Conservation (phyloP, 2,329 filamentous ascomycete species). For the Botrytis galanthina region DNA sequence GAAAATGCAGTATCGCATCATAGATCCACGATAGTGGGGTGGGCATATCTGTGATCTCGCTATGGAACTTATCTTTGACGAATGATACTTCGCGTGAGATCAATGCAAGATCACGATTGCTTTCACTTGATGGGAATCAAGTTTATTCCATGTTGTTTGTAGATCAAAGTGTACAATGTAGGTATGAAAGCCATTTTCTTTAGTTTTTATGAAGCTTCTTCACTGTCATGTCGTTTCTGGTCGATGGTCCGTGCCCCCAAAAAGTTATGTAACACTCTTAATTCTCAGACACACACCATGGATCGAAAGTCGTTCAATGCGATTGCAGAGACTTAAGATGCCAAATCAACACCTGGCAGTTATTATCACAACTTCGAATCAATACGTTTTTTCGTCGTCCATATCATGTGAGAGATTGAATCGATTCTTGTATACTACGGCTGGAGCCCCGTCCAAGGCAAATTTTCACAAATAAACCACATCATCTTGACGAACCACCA, state of each 20-base stretch:
- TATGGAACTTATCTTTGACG: neutral
- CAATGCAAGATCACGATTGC: neutral
- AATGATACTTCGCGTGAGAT: neutral
- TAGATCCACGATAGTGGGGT: neutral
- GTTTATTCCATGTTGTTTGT: neutral
- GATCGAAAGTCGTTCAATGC: neutral
- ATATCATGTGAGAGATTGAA: neutral
- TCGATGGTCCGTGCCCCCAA: neutral
- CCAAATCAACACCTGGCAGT: neutral
- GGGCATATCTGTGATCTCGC: neutral
- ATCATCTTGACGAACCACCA: neutral
- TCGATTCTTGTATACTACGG: neutral
- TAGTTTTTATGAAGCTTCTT: neutral
- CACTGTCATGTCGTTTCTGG: neutral
- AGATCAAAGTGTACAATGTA: neutral
- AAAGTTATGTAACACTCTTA: neutral
- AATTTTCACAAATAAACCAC: neutral
- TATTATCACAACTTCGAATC: neutral
- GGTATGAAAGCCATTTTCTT: neutral
- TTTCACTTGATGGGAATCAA: neutral
- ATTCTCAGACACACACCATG: neutral
- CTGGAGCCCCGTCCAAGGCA: neutral
- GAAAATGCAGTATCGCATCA: conserved; percentile 11
- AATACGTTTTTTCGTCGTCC: neutral
- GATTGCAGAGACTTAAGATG: neutral